These are phyloP conservation scores for Sporothrix pallida DNA, from an alignment of 2,329 filamentous ascomycete species.

Conservation along the genomic window DNA sequence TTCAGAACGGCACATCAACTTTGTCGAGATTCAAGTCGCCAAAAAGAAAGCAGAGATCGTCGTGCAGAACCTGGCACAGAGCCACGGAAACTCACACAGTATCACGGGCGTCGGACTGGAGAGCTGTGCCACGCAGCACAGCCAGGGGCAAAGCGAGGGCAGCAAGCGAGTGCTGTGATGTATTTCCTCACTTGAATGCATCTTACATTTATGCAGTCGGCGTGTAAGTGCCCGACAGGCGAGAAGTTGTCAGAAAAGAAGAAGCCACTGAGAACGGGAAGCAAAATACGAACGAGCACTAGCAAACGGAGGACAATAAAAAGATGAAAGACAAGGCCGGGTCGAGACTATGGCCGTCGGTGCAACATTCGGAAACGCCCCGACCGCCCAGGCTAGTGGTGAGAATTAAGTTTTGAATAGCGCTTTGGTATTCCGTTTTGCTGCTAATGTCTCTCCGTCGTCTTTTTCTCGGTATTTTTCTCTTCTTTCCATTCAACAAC, in stretches of 20 bases:
- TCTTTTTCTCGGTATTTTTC: not conserved
- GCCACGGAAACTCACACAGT: not conserved
- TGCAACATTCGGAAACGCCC: not conserved
- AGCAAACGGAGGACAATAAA: not conserved
- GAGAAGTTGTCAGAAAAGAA: not conserved
- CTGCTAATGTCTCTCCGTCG: not conserved
- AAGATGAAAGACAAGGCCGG: not conserved
- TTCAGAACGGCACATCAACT: not conserved
- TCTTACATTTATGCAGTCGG: no score
- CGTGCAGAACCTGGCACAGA: not conserved
- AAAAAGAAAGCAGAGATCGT: not conserved
- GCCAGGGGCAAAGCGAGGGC: not conserved
- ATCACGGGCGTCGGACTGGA: not conserved
- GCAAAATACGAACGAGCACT: not conserved
- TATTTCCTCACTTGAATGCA: no score
- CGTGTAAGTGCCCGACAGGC: not conserved
- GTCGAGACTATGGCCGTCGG: slow-evolving; percentile 29
- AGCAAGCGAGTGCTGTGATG: not conserved
- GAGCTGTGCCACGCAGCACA: slow-evolving; percentile 18
- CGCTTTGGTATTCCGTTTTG: not conserved
- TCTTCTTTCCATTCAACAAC: not conserved
- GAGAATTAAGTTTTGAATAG: not conserved
- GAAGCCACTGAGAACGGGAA: not conserved
- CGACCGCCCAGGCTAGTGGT: not conserved
- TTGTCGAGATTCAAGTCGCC: no score